Base-by-base conservation (phyloP, 306 rosid genomes). In the Sphenostylis stenocarpa region DNA sequence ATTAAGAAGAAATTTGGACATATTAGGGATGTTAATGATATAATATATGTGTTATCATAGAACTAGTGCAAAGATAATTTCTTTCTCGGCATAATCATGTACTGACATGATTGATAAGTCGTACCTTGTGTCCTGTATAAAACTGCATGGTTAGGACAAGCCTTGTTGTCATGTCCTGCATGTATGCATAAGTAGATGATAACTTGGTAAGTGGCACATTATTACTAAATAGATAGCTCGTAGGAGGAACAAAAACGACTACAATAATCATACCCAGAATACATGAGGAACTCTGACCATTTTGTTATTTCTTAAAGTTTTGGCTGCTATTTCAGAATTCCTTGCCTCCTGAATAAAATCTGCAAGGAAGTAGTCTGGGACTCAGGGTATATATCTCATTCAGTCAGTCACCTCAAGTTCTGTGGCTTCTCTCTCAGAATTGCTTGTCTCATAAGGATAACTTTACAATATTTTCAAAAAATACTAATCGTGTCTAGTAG, bases 321-420 rank as follows among this genome's bases (percentile, higher is more conserved):
- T 82, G 61, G 94, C 86, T 66, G 96, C 87, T 83, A 81, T 91
- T 93, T 91, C 97, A 29, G 96, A 86, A 84, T 91, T 94, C 84
- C 84, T 85, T 69, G 93, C 97, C 87, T 94, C 98, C 77, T 91
- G 88, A 70, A 91, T 75, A 80, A 94, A 94, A 75, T 94, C 98
- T 94, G 92, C 56, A 61, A 26, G 80, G 53, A 66, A 61, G 20
- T 31, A 77, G 55, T 73, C 24, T 52, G 67, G 64, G 33, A 75
- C 43, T 73, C 20, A 57, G 72, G 63, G 33, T 17, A 39, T 44
- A 47, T 43, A 70, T 62, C 51, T 84, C 77, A 61, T 62, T 61
- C 48, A 65, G 71, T 36, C 19, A 43, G 55, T 68, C 51, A 55
- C 66, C 70, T 67, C 75, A 56, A 63, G 68, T 24, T 57, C 65